Conservation (phyloP, 768 basidiomycete species). For the Termitomyces sp. region DNA sequence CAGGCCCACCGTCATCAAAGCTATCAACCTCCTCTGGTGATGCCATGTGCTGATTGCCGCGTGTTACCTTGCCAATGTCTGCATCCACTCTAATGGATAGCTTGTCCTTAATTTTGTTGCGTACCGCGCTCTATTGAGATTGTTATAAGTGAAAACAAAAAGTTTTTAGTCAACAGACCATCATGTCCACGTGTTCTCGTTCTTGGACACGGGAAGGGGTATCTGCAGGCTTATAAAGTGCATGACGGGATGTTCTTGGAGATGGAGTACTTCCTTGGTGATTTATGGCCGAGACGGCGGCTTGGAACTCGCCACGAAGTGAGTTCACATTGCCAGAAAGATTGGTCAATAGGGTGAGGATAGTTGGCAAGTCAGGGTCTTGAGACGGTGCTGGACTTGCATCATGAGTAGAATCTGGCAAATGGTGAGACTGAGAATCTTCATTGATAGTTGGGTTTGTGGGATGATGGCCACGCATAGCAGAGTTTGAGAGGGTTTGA, state of each 20-base stretch:
- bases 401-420: too few species aligned
- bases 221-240: not conserved
- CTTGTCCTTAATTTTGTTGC: not conserved
- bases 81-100: not conserved
- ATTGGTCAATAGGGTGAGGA: not conserved
- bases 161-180: not conserved
- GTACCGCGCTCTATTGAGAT: not conserved
- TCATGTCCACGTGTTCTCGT: not conserved
- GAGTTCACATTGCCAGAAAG: not conserved
- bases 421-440: too few species aligned
- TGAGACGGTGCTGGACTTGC: not conserved
- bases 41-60: not conserved
- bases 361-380: not conserved
- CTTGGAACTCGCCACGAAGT: not conserved
- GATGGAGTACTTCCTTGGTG: not conserved
- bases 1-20: not conserved
- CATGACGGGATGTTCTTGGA: not conserved
- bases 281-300: not conserved
- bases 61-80: not conserved
- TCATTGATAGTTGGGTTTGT: too few species aligned
- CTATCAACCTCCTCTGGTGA: not conserved
- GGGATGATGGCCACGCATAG: too few species aligned
- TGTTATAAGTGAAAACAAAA: too few species aligned
- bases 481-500: too few species aligned
- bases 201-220: not conserved